Evolutionary conservation across 108 stramenopile species (phyloP), one percentile per base, ranked within the genome.

Genomic region (Fragilariopsis cylindrus): DNA sequence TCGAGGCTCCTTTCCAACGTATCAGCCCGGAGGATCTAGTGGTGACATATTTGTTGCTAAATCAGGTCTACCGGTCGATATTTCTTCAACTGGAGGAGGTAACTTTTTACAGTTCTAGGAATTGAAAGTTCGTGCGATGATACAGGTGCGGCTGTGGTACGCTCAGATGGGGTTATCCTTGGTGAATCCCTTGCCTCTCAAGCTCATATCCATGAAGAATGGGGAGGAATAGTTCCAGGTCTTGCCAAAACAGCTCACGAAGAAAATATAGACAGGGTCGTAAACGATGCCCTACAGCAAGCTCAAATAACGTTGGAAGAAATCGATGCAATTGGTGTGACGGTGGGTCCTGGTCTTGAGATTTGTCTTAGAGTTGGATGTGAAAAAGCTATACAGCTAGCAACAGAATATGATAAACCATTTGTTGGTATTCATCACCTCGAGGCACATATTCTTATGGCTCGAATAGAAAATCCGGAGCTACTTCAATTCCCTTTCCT

Each of bases 101-200:
- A 74, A 60, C 78, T 69, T 4, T 97, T 92, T 79, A 81, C 77
- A 11, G 98, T 99, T 18, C 76, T 99, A 75, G 98, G 98, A 30
- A 97, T 99, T 78, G 98, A 99, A 69, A 97, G 97, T 60, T 96
- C 95, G 71, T 99, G 98, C 76, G 98, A 97, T 69, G 97, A 94
- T 76, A 94, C 93, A 7, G 92, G 91, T 15, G 98, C 95, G 6
- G 97, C 97, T 42, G 89, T 99, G 7, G 84, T 99, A 3, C 79
- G 96, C 15, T 92, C 89, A 55, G 97, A 98, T 75, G 98, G 98
- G 4, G 81, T 82, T 9, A 97, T 99, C 49, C 76, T 99, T 1
- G 96, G 96, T 16, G 95, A 98, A 80, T 90, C 93, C 18, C 78
- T 94, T 65, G 97, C 94, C 48, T 94, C 93, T 9, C 98, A 99